Percentiles rank a stretch among this genome's conserved stretches.
Evolutionary conservation across 78 protist genomes (phyloP).

Genomic region (Monosiga brevicollis): DNA sequence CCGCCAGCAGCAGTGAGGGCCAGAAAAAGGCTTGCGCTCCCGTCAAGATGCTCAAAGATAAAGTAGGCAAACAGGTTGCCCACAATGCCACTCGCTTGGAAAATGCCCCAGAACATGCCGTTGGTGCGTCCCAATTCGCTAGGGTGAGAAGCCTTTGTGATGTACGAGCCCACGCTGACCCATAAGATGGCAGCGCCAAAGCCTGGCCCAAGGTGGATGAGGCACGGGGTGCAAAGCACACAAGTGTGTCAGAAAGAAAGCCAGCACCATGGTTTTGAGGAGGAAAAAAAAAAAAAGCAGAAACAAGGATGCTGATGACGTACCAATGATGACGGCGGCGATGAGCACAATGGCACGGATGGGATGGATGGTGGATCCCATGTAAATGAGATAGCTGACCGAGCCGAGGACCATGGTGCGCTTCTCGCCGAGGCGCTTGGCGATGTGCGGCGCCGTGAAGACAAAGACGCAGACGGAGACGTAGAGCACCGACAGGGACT

Average conservation of each 20-base stretch:
- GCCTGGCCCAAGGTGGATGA: neutral
- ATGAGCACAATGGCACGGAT: neutral
- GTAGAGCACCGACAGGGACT: conserved; percentile 7
- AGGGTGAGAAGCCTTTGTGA: neutral
- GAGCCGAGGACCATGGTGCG: conserved; percentile 1
- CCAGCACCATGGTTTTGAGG: neutral
- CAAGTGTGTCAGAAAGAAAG: neutral
- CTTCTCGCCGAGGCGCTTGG: neutral
- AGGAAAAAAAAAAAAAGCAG: neutral
- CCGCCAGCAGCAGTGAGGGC: neutral
- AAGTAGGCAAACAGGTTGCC: conserved; percentile 8
- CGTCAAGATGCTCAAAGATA: neutral
- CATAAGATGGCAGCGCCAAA: conserved; percentile 17
- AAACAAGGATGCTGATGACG: neutral
- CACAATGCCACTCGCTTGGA: neutral
- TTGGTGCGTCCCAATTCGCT: neutral
- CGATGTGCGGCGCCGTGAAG: neutral
- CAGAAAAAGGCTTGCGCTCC: neutral
- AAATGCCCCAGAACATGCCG: conserved; percentile 23
- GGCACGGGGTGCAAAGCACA: neutral
- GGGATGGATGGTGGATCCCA: neutral
- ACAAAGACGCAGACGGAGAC: neutral
- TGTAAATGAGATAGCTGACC: neutral
- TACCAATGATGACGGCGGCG: neutral
- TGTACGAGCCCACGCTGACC: conserved; percentile 2